Conservation (phyloP, 1,139 yeast genomes). For the Petasospora fabianii region DNA sequence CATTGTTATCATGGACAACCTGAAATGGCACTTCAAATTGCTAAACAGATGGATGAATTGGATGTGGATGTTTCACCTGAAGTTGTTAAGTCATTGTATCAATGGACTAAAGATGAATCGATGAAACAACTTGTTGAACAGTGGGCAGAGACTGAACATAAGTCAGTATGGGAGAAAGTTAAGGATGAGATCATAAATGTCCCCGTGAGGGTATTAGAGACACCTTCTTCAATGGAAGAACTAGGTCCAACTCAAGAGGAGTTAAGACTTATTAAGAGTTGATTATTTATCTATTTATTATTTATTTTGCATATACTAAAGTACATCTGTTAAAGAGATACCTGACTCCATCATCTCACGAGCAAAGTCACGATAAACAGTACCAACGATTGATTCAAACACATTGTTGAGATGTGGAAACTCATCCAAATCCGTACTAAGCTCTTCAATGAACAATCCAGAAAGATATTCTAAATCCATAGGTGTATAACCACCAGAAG, state of each 20-base stretch:
- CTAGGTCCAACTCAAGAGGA: conserved; percentile 11
- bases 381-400: too few species aligned
- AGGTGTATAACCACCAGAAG: too few species aligned
- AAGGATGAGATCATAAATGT: conserved; percentile 15
- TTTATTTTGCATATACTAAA: too few species aligned
- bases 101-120: conserved; percentile 51
- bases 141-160: conserved; percentile 51
- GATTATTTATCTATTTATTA: conserved; percentile 9
- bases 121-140: conserved; percentile 45
- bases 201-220: conserved; percentile 2
- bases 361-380: too few species aligned
- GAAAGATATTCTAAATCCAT: too few species aligned
- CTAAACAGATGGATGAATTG: conserved; percentile 47
- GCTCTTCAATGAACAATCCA: too few species aligned
- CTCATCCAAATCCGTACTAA: too few species aligned
- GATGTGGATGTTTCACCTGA: conserved; percentile 48
- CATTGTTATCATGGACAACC: conserved; percentile 68
- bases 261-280: conserved; percentile 11
- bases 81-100: conserved; percentile 55
- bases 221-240: conserved; percentile 6
- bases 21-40: conserved; percentile 53
- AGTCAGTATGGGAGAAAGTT: conserved; percentile 47
- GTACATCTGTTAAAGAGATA: too few species aligned
- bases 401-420: too few species aligned
- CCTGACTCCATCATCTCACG: too few species aligned